These are phyloP conservation scores for Strigomonas culicis DNA, from an alignment of 208 protist genomes.

Conservation along the genomic window DNA sequence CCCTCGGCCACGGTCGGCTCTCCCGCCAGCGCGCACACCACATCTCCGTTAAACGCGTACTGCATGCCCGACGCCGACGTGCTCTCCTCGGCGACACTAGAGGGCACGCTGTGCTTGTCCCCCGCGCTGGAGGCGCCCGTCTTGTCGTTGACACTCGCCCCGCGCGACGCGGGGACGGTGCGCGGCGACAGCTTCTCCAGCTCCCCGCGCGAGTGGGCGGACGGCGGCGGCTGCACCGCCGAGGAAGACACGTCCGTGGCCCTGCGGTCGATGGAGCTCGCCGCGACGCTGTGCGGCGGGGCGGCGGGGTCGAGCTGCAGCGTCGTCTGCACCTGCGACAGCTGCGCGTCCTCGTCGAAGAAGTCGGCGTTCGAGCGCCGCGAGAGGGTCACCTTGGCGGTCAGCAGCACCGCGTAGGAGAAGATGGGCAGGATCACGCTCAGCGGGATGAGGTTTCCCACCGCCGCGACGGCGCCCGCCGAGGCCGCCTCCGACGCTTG, in stretches of 20 bases:
- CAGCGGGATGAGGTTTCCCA: slow-evolving; percentile 22
- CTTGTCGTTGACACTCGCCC: neutral
- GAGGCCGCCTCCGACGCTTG: slow-evolving; percentile 14
- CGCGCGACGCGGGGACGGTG: neutral
- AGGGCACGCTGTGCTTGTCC: too few relatives aligned
- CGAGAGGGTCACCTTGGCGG: slow-evolving; percentile 17
- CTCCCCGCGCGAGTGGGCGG: neutral
- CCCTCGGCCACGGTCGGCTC: slow-evolving; percentile 37
- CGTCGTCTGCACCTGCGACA: too few relatives aligned
- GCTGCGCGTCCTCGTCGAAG: neutral
- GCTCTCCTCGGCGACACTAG: too few relatives aligned
- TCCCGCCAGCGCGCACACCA: slow-evolving; percentile 44
- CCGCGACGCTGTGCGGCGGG: too few relatives aligned
- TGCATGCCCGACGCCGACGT: neutral
- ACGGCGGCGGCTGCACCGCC: neutral
- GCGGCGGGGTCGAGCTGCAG: too few relatives aligned
- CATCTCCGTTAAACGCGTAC: slow-evolving; percentile 43
- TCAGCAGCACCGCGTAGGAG: slow-evolving; percentile 20
- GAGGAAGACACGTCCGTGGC: too few relatives aligned
- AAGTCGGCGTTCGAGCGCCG: neutral
- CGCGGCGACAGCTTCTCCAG: neutral
- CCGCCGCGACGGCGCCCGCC: slow-evolving; percentile 16
- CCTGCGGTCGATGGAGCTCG: too few relatives aligned
- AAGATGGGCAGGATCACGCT: slow-evolving; percentile 35
- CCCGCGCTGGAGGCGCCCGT: neutral